Evolutionary conservation across 768 basidiomycete genomes (phyloP).

Genomic region (Sistotremastrum suecicum): DNA sequence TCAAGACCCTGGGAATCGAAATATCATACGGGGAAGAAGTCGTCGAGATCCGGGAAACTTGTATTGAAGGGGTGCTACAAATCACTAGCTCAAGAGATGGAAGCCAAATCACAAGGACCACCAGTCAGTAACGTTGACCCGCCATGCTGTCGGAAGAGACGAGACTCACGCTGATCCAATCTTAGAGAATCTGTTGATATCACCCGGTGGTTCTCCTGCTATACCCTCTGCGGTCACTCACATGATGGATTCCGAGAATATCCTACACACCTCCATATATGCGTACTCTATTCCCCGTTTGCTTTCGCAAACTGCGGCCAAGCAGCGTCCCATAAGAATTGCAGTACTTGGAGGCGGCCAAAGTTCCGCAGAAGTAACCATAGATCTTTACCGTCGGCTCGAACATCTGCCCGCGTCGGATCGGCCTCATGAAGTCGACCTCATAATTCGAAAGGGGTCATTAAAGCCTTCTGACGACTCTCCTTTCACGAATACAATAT

Average conservation of each 20-base stretch:
- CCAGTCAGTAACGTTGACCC: too few relatives aligned
- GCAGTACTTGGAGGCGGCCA: slow-evolving; percentile 36
- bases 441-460: slow-evolving; percentile 36
- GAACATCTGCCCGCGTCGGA: slow-evolving; percentile 15
- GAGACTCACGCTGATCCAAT: neutral
- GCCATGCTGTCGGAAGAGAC: neutral
- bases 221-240: slow-evolving; percentile 23
- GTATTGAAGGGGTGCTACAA: too few relatives aligned
- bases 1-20: slow-evolving; percentile 27
- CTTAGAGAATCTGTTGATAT: slow-evolving; percentile 33
- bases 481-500: slow-evolving; percentile 40
- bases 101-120: too few relatives aligned
- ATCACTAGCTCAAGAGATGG: too few relatives aligned
- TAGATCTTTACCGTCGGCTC: slow-evolving; percentile 29
- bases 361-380: slow-evolving; percentile 31
- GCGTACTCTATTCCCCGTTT: slow-evolving; percentile 23
- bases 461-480: slow-evolving; percentile 39
- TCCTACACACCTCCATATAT: slow-evolving; percentile 32
- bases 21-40: slow-evolving; percentile 35
- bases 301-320: slow-evolving; percentile 11
- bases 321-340: slow-evolving; percentile 20
- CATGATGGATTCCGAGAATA: slow-evolving; percentile 15
- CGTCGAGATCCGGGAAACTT: slow-evolving; percentile 19
- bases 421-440: slow-evolving; percentile 26
- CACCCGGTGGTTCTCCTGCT: slow-evolving; percentile 34